phyloP scores from a whole-genome alignment of 768 basidiomycete species.

The Lentinus brumalis region DNA sequence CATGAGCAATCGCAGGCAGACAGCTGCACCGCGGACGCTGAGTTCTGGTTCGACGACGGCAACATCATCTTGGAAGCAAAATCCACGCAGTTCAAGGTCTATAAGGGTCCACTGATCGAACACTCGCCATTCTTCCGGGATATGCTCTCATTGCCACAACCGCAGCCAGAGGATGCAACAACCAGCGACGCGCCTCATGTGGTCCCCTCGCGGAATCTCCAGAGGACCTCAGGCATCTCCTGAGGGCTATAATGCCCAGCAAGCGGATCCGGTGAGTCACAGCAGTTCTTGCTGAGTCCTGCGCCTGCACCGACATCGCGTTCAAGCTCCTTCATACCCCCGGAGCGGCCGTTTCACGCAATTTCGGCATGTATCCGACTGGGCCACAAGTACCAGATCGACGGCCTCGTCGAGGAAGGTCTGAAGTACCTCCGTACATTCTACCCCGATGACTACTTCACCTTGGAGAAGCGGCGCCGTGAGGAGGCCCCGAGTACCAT shows the following conservation, averaged over 20 bases:
- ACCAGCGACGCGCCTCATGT: not conserved
- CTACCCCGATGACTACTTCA: not conserved
- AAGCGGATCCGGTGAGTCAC: not conserved
- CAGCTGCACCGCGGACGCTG: not conserved
- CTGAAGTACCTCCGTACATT: not conserved
- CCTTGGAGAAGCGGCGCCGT: not conserved
- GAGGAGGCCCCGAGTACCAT: not conserved
- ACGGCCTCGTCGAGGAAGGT: not conserved
- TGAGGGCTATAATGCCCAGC: not conserved
- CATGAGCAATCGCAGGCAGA: not conserved
- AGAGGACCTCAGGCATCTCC: not conserved
- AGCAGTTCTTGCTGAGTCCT: not conserved
- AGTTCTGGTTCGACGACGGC: constrained; percentile 16
- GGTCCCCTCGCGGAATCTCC: not conserved
- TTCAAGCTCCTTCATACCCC: not conserved
- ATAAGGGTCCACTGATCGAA: constrained; percentile 5
- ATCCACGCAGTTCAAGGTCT: constrained; percentile 1
- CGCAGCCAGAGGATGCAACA: not conserved
- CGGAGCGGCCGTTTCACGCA: not conserved
- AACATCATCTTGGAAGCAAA: constrained; percentile 8
- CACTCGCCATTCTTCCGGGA: constrained; percentile 13
- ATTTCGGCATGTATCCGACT: not conserved
- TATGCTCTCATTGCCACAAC: not conserved
- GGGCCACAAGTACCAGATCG: not conserved
- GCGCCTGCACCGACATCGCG: not conserved